These are phyloP conservation scores for Colletotrichum graminicola DNA, from an alignment of 2,329 filamentous ascomycete species.

Conservation along the genomic window DNA sequence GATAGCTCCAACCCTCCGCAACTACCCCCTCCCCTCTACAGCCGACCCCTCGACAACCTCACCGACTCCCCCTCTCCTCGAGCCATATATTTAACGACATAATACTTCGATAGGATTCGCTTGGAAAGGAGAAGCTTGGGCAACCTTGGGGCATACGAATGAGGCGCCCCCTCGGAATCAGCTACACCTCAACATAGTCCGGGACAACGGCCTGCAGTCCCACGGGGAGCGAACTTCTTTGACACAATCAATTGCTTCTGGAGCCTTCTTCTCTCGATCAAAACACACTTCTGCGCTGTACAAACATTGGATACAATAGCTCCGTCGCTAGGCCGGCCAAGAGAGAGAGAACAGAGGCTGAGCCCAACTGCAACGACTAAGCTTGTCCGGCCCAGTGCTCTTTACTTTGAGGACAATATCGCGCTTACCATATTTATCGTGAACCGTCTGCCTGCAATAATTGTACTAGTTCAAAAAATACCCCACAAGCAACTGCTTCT, in stretches of 20 bases:
- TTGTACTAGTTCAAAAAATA: not conserved
- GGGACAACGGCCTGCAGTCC: conserved; percentile 17
- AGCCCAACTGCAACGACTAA: conserved; percentile 23
- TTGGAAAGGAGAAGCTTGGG: conserved; percentile 32
- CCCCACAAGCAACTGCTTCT: not conserved
- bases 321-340: not conserved
- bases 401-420: conserved; percentile 5
- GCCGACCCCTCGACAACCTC: conserved; percentile 21
- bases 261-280: not conserved
- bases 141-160: conserved; percentile 13
- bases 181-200: conserved; percentile 4
- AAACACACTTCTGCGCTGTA: not conserved
- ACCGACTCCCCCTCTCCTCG: conserved; percentile 6
- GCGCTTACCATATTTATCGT: conserved; percentile 7
- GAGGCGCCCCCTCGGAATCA: conserved; percentile 2
- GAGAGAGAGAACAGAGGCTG: conserved; percentile 27
- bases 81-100: not conserved
- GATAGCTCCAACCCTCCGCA: conserved; percentile 36
- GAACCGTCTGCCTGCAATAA: not conserved
- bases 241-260: not conserved
- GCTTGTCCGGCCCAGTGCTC: conserved; percentile 10
- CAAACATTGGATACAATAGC: not conserved
- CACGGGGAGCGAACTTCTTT: conserved; percentile 3
- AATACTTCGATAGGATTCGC: conserved; percentile 6
- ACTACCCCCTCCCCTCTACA: conserved; percentile 15